These are phyloP conservation scores for Gillenia trifoliata DNA, from an alignment of 306 rosid genomes.

Conservation along the genomic window DNA sequence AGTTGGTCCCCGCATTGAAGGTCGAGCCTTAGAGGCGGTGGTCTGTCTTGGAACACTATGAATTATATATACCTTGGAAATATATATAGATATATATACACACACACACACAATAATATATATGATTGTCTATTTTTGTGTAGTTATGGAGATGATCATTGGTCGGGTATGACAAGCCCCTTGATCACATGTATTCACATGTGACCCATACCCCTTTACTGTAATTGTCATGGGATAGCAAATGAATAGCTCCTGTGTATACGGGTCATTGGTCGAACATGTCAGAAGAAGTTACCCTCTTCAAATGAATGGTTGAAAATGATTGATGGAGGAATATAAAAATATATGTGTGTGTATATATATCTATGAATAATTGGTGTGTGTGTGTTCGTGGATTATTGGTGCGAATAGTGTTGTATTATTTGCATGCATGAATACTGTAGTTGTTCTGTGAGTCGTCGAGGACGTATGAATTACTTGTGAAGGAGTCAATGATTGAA, in stretches of 20 bases:
- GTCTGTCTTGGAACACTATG: background rate
- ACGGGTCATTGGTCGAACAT: conserved; percentile 14
- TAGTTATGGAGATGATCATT: background rate
- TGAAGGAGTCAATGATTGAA: background rate
- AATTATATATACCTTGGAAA: background rate
- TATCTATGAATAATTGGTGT: conserved; percentile 6
- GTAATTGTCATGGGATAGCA: conserved; percentile 24
- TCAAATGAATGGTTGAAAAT: conserved; percentile 12
- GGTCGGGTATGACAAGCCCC: conserved; percentile 15
- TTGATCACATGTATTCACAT: conserved; percentile 37
- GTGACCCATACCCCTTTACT: conserved; percentile 27
- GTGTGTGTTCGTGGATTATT: background rate
- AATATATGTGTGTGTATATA: background rate
- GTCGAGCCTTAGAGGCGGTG: conserved; percentile 23
- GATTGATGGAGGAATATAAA: conserved; percentile 13
- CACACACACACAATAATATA: background rate
- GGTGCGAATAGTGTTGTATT: background rate
- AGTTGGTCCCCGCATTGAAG: conserved; percentile 52
- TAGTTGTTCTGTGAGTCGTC: background rate
- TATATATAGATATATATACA: background rate
- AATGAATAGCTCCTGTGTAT: conserved; percentile 4
- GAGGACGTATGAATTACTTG: background rate
- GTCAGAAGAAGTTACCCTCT: conserved; percentile 1
- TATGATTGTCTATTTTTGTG: background rate
- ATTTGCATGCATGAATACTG: background rate